Conservation (phyloP, 148 eudicot species). For the Silene conica region DNA sequence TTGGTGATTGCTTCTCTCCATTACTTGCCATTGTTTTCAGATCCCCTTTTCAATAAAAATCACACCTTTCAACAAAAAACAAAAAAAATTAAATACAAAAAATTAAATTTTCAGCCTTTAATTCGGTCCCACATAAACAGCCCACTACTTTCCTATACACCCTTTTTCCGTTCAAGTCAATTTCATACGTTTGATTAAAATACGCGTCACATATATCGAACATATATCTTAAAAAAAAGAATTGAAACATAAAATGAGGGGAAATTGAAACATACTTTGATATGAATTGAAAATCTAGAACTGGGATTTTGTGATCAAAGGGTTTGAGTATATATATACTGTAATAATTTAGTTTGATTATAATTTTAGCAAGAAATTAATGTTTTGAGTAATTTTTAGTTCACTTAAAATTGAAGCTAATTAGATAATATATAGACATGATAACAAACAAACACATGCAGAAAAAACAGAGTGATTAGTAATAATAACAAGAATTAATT, state of each 20-base stretch:
- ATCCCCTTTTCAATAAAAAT: conserved; percentile 26
- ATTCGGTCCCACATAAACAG: conserved; percentile 10
- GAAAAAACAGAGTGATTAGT: conserved; percentile 7
- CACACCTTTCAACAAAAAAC: conserved; percentile 16
- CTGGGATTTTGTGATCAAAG: conserved; percentile 6
- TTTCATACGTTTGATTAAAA: too few relatives aligned
- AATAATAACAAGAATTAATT: background rate
- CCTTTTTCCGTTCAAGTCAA: too few relatives aligned
- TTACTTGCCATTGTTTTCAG: conserved; percentile 48
- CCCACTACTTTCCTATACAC: too few relatives aligned
- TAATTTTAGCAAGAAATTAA: conserved; percentile 5
- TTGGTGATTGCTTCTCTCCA: conserved; percentile 41
- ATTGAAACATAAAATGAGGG: too few relatives aligned
- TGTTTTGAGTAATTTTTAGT: background rate
- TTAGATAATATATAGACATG: conserved; percentile 18
- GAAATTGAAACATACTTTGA: conserved; percentile 6
- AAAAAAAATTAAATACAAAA: background rate
- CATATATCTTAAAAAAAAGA: too few relatives aligned
- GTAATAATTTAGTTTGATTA: conserved; percentile 8
- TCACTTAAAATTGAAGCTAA: conserved; percentile 29
- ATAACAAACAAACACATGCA: conserved; percentile 11
- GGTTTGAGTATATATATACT: conserved; percentile 14
- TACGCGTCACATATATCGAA: too few relatives aligned
- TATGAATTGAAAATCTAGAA: conserved; percentile 15
- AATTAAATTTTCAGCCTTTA: conserved; percentile 8